Evolutionary conservation across 129 eudicot genomes (phyloP), one percentile per base, ranked within the genome.

Genomic region (Arctium minus): DNA sequence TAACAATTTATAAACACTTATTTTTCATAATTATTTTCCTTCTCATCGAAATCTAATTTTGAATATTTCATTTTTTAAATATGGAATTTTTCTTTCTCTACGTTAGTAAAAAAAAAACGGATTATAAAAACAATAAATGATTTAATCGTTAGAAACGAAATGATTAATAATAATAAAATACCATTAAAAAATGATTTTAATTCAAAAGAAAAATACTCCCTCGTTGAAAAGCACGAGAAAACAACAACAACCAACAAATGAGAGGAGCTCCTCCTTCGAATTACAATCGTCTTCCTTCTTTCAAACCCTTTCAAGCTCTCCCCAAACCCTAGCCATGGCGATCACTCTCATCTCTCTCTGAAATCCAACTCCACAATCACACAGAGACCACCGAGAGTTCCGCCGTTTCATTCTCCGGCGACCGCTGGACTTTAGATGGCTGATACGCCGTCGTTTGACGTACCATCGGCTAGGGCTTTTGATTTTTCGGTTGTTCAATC

Each of bases 311-410:
- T 64, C 74, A 74, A 75, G 56, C 71, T 31, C 77, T 81, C 18
- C 15, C 77, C 82, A 81, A 90, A 86, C 91, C 92, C 91, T 86
- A 91, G 84, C 88, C 83, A 79, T 77, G 89, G 73, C 81, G 64
- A 12, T 60, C 8, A 22, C 75, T 67, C 13, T 69, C 62, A 32
- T 68, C 56, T 18, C 75, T 38, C 31, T 60, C 50, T 80, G 46
- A 82, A 11, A 17, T n/a, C 8, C 1, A 22, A 8, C 32, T 67
- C 32, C 33, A 67, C 2, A 13, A 27, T 69, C 68, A 17, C 68
- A 17, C 31, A 74, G 75, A 82, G 67, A 68, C 3, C 22, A 74
- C 83, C 53, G 85, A 46, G 70, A 56, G 60, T 48, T 35, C 46
- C 77, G 27, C 82, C 75, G 74, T 53, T 30, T 48, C 60, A 60